Evolutionary conservation across 1,284 basidiomycete genomes (phyloP).

Genomic region (Veloporphyrellus conicus): DNA sequence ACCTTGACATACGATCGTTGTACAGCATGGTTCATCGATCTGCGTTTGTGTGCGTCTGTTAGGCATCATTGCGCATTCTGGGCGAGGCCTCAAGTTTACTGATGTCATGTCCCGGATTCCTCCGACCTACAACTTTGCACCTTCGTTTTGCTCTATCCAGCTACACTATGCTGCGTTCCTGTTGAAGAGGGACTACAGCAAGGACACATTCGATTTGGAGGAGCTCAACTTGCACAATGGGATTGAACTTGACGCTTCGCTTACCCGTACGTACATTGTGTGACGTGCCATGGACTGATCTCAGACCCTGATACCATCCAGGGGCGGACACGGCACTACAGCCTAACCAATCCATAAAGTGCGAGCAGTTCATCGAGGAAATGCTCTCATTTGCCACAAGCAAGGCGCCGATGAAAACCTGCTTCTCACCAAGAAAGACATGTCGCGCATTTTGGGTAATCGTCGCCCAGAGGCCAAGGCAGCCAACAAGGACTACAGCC

Average conservation of each 20-base stretch:
- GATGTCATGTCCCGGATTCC: constrained; percentile 48
- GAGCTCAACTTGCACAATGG: constrained; percentile 70
- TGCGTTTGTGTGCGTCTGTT: neutral
- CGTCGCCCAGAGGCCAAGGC: constrained; percentile 53
- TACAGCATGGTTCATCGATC: neutral
- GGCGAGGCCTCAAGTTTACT: constrained; percentile 61
- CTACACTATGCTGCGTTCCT: constrained; percentile 55
- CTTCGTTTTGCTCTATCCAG: constrained; percentile 62
- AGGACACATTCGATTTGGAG: constrained; percentile 57
- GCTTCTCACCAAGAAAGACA: constrained; percentile 51
- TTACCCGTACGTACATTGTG: constrained; percentile 50
- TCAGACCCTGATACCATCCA: constrained; percentile 23
- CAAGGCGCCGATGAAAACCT: constrained; percentile 43
- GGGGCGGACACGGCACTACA: constrained; percentile 54
- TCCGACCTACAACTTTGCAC: constrained; percentile 63
- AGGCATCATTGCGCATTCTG: constrained; percentile 68
- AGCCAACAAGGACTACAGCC: constrained; percentile 53
- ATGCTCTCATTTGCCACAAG: constrained; percentile 60
- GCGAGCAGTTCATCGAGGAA: constrained; percentile 50
- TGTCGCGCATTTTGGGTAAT: constrained; percentile 52
- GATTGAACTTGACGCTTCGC: constrained; percentile 74
- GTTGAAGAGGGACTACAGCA: constrained; percentile 51
- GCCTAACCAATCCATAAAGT: constrained; percentile 50
- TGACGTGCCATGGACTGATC: too few species aligned
- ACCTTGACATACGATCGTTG: neutral